A percentile compares a stretch with the other conserved stretches of the same genome.
phyloP scores from a whole-genome alignment of 179 eudicot genomes.

The Silene coronaria region DNA sequence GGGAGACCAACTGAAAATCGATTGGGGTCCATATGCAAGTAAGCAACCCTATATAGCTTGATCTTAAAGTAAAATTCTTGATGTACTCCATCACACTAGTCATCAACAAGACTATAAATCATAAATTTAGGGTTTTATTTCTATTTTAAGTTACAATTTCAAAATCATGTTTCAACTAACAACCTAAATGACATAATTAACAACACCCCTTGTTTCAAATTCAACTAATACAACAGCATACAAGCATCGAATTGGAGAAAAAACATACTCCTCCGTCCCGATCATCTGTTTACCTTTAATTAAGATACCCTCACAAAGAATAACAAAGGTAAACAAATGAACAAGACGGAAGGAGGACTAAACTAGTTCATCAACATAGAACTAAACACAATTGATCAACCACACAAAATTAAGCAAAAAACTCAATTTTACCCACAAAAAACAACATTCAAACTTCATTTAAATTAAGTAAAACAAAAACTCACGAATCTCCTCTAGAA shows the following conservation, averaged over 20 bases:
- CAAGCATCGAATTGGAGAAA: neutral
- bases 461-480: conserved; percentile 7
- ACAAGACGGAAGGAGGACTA: neutral
- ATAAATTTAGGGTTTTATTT: conserved; percentile 16
- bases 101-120: neutral
- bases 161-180: conserved; percentile 9
- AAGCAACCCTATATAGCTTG: conserved; percentile 15
- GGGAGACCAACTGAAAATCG: no score
- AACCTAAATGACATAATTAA: neutral
- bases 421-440: no score
- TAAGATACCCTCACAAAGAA: no score
- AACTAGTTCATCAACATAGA: conserved; percentile 1
- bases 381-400: conserved; percentile 22
- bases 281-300: no score
- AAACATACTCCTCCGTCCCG: no score
- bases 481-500: conserved; percentile 72
- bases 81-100: neutral
- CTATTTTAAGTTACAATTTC: neutral
- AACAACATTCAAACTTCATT: neutral
- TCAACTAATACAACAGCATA: neutral
- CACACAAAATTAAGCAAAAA: neutral
- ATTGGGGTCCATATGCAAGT: no score
- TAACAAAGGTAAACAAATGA: no score
- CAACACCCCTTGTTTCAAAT: conserved; percentile 15
- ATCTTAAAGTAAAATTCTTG: neutral